Base-by-base conservation (phyloP, 352 stramenopile species). In the Phytophthora nicotianae region DNA sequence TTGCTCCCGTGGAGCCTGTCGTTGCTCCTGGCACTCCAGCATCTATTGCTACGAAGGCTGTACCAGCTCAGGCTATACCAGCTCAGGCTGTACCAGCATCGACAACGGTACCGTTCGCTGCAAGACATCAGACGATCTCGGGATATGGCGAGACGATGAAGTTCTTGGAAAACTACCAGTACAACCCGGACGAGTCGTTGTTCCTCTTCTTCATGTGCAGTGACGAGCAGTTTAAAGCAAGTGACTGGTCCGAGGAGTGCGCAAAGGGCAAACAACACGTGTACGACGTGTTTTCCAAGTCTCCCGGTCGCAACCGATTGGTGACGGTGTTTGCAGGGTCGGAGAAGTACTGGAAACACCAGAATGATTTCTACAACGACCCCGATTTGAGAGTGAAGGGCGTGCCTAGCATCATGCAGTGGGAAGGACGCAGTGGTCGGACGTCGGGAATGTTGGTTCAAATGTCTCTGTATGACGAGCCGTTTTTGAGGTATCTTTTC, bases 161-260 rank as follows among this genome's bases (percentile, higher is more conserved):
- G 42, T 88, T 80, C 35, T 62, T 91, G 13, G 62, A 76, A 47
- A 80, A 57, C 26, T 90, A 89, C 47, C 57, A 58, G 51, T 66
- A 24, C n/a, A 62, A 58, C 35, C 43, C 53, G 42, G 43, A 72
- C 56, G 78, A 90, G 48, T 70, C 66, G 16, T 50, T 91, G 32
- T 90, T 88, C 41, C 58, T 91, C 10, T 79, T 88, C 48, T 91
- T 91, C 58, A 74, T 77, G 27, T 91, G 83, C 61, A 89, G 81
- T 20, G 80, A 91, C 46, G 65, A 86, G 23, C 43, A 77, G 10
- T 82, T 83, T 35, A 71, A 82, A 11, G 53, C 75, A 10, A 50
- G 60, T 19, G 78, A 91, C 48, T 90, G 82, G 81, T 86, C 73
- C 0, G 52, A 70, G 23, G 57, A 72, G 23, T 91, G 81, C 56